Evolutionary conservation across 768 basidiomycete species (phyloP), one percentile per base, ranked within the genome.

Genomic region (Floccularia luteovirens): DNA sequence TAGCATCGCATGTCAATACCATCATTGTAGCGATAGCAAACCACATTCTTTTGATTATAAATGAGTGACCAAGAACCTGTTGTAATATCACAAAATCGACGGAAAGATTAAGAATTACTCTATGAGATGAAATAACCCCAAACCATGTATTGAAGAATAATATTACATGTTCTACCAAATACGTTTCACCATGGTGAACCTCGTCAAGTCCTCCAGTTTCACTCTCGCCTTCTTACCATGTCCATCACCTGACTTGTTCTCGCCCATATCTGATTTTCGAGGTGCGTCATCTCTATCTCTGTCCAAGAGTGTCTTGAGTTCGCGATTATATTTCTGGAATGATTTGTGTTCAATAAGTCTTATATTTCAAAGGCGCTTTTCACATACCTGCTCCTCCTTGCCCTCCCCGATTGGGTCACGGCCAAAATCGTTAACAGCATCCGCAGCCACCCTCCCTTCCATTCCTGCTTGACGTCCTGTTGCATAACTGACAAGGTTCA

Each of bases 161-260:
- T 28, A 8, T 28, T 14, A n/a, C n/a, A n/a, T n/a, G 5, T 20
- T n/a, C 55, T 66, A 77, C 72, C 72, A 93, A 32, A 94, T 93
- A 38, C 89, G 71, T 55, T 94, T 94, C 33, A 94, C 85, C 92
- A 97, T 97, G 14, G 91, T 94, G 67, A 87, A 97, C 41, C 92
- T 62, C 24, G 90, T 94, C 36, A 97, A 72, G 53, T 94, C 90
- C 56, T 96, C 91, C 36, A 97, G 60, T 43, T 77, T 76, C 42
- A 88, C 71, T 33, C 79, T 67, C 42, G 74, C 80, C 53, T 69
- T 76, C 57, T 74, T 78, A 30, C 66, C 59, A 28, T 54, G 55
- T 8, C 47, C 51, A 30, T 54, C 58, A 16, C 62, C 64, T n/a
- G 56, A 54, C 31, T 58, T 60, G 37, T 67, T 66, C 57, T 88